Evolutionary conservation across 805 yeast species (phyloP).

Genomic region (Starmerella stigmatis): DNA sequence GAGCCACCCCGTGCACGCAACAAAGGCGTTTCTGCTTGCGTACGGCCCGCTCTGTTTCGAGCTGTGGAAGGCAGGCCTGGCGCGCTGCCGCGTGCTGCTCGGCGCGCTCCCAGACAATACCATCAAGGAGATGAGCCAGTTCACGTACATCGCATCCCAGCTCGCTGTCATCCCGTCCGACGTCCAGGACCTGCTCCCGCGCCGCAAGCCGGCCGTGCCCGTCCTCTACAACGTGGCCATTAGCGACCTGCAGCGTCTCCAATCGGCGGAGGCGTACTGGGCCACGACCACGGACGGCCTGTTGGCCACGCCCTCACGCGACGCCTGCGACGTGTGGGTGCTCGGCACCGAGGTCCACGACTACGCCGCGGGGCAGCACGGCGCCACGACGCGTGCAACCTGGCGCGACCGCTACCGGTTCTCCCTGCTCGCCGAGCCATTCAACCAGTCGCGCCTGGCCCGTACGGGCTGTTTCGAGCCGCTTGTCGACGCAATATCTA

Average conservation of each 20-base stretch:
- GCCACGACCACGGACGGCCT: constrained; percentile 62
- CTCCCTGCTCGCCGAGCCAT: constrained; percentile 18
- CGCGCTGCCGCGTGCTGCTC: constrained; percentile 47
- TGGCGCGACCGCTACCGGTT: constrained; percentile 26
- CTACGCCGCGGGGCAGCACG: constrained; percentile 7
- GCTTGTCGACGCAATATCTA: constrained; percentile 19
- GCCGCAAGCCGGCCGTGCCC: constrained; percentile 19
- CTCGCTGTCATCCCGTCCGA: constrained; percentile 57
- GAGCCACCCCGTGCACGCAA: constrained; percentile 32
- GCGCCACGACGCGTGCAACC: constrained; percentile 17
- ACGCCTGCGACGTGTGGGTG: constrained; percentile 22
- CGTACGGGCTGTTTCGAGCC: constrained; percentile 16
- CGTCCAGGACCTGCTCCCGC: constrained; percentile 31
- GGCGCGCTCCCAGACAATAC: constrained; percentile 14
- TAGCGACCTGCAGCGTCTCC: constrained; percentile 41
- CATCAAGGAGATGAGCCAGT: constrained; percentile 30
- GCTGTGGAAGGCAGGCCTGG: constrained; percentile 51
- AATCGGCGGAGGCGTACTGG: constrained; percentile 35
- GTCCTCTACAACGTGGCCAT: constrained; percentile 51
- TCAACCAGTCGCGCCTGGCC: constrained; percentile 11
- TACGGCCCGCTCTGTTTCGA: constrained; percentile 59
- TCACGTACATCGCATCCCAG: constrained; percentile 48
- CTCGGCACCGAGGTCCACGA: constrained; percentile 9
- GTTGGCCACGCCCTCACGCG: constrained; percentile 31
- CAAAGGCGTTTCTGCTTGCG: constrained; percentile 36